A percentile compares a stretch with the other conserved stretches of the same genome.
phyloP scores from a whole-genome alignment of 805 yeast species.

The Wickerhamomyces rabaulensis region DNA sequence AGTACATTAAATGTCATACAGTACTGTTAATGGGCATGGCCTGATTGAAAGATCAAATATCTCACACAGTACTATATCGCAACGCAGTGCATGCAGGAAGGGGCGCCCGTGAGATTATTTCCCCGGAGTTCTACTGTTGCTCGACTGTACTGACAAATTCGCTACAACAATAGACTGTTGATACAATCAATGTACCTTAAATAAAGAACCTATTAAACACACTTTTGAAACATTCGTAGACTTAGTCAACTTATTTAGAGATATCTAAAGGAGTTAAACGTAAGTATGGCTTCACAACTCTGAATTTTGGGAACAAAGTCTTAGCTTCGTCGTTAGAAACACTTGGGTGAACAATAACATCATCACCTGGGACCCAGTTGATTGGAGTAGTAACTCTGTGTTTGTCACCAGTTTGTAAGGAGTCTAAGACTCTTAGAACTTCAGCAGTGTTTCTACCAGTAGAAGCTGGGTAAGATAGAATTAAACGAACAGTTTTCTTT shows the following conservation, averaged over 20 bases:
- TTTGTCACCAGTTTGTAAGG: constrained; percentile 60
- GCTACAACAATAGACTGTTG: background rate
- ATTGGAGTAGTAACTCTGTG: constrained; percentile 64
- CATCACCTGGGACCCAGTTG: constrained; percentile 70
- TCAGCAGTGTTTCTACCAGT: constrained; percentile 76
- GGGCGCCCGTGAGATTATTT: no score
- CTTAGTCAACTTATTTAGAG: background rate
- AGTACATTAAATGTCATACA: no score
- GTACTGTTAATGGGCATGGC: no score
- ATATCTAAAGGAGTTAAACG: constrained; percentile 42
- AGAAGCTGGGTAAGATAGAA: constrained; percentile 65
- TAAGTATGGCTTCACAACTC: constrained; percentile 57
- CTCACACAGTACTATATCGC: no score
- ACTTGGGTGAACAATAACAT: constrained; percentile 67
- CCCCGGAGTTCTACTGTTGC: no score
- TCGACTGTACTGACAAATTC: no score
- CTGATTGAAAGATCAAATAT: no score
- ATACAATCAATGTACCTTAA: background rate
- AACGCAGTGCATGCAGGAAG: no score
- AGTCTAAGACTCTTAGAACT: constrained; percentile 63
- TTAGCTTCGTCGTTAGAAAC: constrained; percentile 57
- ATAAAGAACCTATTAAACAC: background rate
- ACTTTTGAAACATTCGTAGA: background rate
- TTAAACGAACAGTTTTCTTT: constrained; percentile 53
- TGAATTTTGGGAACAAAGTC: constrained; percentile 55